Evolutionary conservation across 768 basidiomycete species (phyloP), one percentile per base, ranked within the genome.

Genomic region (Amylocystis lapponica): DNA sequence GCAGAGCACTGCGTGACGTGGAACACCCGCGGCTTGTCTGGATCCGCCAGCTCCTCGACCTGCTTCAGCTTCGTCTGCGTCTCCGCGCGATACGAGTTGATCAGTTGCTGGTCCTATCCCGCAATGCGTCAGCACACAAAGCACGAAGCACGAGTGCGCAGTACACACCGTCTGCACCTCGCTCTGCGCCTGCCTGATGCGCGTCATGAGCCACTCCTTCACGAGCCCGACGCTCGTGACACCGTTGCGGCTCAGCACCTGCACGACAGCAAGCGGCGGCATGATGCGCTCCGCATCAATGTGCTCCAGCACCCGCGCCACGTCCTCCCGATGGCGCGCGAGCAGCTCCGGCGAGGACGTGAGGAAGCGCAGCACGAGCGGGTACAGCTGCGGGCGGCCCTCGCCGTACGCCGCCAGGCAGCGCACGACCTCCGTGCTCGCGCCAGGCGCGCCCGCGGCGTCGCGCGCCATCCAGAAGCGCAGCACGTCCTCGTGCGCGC

Each of bases 401-500:
- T 68, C 70, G 0, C 94, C 95, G 55, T 98, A 95, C 35, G 72
- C 66, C 43, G 74, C 73, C 0, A 98, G 75, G 31, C 85, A 79
- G 6, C 70, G 64, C n/a, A 96, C 66, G 2, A 95, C 86, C 53
- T 84, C 73, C 2, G 59, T 53, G 9, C 72, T 71, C 1, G 70
- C 64, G 7, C 62, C 53, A 0, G 56, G 27, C 7, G 54, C 65
- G 1, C 74, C 72, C 1, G 45, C 53, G 13, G 40, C 35, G 19
- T 31, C 42, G 16, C 52, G 49, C 45, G 88, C 86, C 77, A 95
- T 94, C 84, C 86, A 93, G 67, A 89, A 96, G 19, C 93, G 76
- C 23, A 98, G 59, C 36, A 98, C 82, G 52, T 96, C 94, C 55
- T 97, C 95, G 60, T 91, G 89, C 95, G 96, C 94, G 6, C 87